A percentile compares a stretch with the other conserved stretches of the same genome.
Conservation (phyloP, 805 yeast genomes). For the Barnettozyma botsteinii region DNA sequence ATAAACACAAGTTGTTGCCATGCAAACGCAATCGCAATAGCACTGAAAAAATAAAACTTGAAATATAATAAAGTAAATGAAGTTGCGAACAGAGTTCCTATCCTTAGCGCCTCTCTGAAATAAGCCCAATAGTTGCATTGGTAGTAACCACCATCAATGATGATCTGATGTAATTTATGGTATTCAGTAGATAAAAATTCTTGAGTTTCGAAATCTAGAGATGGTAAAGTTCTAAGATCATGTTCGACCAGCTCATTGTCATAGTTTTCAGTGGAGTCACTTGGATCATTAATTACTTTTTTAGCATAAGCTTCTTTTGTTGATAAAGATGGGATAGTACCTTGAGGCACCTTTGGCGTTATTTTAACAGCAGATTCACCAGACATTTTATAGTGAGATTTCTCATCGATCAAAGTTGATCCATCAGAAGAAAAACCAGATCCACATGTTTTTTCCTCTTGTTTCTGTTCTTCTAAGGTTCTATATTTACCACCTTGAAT, state of each 20-base stretch:
- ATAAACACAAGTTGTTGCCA: conserved; percentile 91
- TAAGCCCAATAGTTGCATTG: conserved; percentile 71
- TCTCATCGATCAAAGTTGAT: conserved; percentile 5
- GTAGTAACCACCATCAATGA: conserved; percentile 57
- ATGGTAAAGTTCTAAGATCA: conserved; percentile 57
- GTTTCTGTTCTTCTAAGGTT: conserved; percentile 25
- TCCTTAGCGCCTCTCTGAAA: conserved; percentile 61
- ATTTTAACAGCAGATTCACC: conserved; percentile 42
- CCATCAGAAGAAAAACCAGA: conserved; percentile 4
- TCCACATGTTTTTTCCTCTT: not conserved
- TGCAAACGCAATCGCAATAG: conserved; percentile 60
- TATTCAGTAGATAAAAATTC: conserved; percentile 48
- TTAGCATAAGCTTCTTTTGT: conserved; percentile 27
- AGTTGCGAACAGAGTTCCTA: conserved; percentile 44
- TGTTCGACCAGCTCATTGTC: conserved; percentile 49
- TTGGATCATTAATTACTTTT: conserved; percentile 48
- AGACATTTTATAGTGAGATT: conserved; percentile 18
- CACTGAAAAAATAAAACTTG: conserved; percentile 47
- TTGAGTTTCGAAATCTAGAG: conserved; percentile 66
- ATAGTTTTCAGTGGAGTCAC: conserved; percentile 44
- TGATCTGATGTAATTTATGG: conserved; percentile 48
- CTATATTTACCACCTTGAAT: conserved; percentile 70
- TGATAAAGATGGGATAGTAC: conserved; percentile 34
- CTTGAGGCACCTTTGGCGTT: conserved; percentile 48
- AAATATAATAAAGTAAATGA: conserved; percentile 44